Evolutionary conservation across 495 filamentous ascomycete species (phyloP).

Genomic region (Podospora comata): DNA sequence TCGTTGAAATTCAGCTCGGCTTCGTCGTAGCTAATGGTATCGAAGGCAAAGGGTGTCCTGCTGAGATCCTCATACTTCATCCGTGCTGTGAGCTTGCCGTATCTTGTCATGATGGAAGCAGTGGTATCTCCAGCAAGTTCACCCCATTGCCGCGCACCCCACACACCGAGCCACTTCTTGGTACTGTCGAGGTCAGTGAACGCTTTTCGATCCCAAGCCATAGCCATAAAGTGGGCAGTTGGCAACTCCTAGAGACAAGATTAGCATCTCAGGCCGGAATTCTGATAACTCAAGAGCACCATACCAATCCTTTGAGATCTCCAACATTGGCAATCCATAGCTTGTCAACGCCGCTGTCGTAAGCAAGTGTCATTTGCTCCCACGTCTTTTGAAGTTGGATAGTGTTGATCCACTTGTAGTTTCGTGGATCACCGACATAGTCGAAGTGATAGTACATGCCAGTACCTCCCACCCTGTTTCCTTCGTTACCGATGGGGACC

Average conservation of each 20-base stretch:
- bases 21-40: conserved; percentile 60
- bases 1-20: conserved; percentile 54
- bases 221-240: conserved; percentile 56
- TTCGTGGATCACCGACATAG: conserved; percentile 56
- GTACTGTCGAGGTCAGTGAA: conserved; percentile 46
- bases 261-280: background rate
- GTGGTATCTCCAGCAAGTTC: conserved; percentile 39
- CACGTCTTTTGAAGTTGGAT: conserved; percentile 56
- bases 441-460: conserved; percentile 70
- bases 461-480: conserved; percentile 50
- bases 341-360: conserved; percentile 52
- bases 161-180: conserved; percentile 45
- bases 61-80: conserved; percentile 58
- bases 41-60: conserved; percentile 54
- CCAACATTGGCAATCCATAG: conserved; percentile 70
- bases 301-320: conserved; percentile 58
- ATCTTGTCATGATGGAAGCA: conserved; percentile 50
- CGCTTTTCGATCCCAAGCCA: conserved; percentile 55
- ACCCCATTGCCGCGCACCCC: conserved; percentile 40
- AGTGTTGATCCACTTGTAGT: conserved; percentile 65
- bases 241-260: conserved; percentile 43
- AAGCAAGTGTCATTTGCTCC: conserved; percentile 52
- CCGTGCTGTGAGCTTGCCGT: conserved; percentile 53
- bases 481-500: conserved; percentile 57
- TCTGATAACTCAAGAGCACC: background rate